Conservation (phyloP, 2,329 filamentous ascomycete genomes). For the Septoria linicola region DNA sequence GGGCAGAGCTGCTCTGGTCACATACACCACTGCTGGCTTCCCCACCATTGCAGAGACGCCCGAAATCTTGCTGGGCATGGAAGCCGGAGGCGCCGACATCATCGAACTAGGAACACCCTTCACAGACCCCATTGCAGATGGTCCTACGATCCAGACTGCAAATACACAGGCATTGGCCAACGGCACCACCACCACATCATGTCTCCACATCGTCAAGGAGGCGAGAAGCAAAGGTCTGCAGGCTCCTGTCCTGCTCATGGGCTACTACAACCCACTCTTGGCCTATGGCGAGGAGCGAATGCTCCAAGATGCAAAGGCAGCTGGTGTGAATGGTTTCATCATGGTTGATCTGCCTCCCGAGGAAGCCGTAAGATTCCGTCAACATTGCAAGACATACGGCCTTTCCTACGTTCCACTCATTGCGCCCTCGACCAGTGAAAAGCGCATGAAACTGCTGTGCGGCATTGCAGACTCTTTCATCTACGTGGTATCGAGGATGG, state of each 20-base stretch:
- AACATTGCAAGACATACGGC: conserved; percentile 75
- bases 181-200: conserved; percentile 77
- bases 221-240: conserved; percentile 75
- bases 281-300: conserved; percentile 92
- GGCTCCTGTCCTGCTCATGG: conserved; percentile 89
- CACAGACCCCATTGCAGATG: conserved; percentile 96
- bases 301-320: conserved; percentile 76
- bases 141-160: conserved; percentile 91
- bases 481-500: conserved; percentile 96
- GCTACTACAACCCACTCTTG: conserved; percentile 96
- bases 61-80: conserved; percentile 81
- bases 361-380: conserved; percentile 89
- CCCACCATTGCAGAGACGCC: conserved; percentile 79
- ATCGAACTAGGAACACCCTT: conserved; percentile 96
- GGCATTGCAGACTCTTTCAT: conserved; percentile 97
- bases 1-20: conserved; percentile 72
- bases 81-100: conserved; percentile 89
- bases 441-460: conserved; percentile 93
- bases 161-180: conserved; percentile 88
- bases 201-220: conserved; percentile 78
- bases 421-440: conserved; percentile 86
- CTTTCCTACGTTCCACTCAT: conserved; percentile 97
- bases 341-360: conserved; percentile 93
- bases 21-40: conserved; percentile 94
- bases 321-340: conserved; percentile 93